Evolutionary conservation across 805 yeast species (phyloP).

Genomic region (Candida sakaeoensis): DNA sequence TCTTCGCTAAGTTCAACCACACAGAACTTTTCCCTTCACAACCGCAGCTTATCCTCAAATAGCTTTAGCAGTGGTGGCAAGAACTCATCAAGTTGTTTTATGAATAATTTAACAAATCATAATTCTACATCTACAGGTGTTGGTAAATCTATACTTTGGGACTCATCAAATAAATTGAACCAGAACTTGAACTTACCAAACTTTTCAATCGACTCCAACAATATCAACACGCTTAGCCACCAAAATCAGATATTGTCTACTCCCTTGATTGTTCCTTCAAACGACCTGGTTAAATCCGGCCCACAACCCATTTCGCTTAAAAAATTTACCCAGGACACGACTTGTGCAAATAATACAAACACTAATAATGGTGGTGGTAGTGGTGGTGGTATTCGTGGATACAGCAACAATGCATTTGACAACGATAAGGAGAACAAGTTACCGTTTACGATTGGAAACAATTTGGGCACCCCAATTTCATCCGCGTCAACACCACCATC

Average conservation of each 20-base stretch:
- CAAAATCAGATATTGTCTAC: constrained; percentile 8
- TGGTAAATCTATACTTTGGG: constrained; percentile 27
- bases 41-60: constrained; percentile 6
- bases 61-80: constrained; percentile 1
- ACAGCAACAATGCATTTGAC: constrained; percentile 3
- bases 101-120: too few species aligned
- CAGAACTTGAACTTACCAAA: constrained; percentile 25
- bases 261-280: constrained; percentile 7
- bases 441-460: constrained; percentile 1
- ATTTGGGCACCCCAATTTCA: constrained; percentile 5
- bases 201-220: constrained; percentile 20
- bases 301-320: not conserved
- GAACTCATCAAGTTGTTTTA: not conserved
- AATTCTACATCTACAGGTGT: too few species aligned
- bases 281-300: constrained; percentile 1
- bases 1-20: not conserved
- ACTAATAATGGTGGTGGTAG: not conserved
- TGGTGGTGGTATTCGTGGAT: too few species aligned
- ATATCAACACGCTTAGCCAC: not conserved
- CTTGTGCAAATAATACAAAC: not conserved
- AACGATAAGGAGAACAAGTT: constrained; percentile 6
- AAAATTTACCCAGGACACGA: constrained; percentile 4
- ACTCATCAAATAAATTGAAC: constrained; percentile 22
- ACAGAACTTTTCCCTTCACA: constrained; percentile 5
- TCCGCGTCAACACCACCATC: constrained; percentile 7